phyloP scores from a whole-genome alignment of 768 basidiomycete genomes.

The Xanthoconium purpureum region DNA sequence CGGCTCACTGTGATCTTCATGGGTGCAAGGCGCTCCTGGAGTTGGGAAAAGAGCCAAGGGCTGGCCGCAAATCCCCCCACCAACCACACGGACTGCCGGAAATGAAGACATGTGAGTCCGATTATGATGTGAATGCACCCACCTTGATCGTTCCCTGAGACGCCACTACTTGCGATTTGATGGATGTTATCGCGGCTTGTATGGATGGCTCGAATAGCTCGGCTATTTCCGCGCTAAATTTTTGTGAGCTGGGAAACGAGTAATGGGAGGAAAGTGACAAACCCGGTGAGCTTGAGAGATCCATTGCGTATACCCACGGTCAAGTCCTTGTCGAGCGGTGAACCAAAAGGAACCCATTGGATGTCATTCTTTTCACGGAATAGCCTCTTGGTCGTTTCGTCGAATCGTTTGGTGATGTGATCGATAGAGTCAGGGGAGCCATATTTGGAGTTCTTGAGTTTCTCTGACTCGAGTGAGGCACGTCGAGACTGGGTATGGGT shows the following conservation, averaged over 20 bases:
- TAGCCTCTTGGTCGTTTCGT: conserved; percentile 78
- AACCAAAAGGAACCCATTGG: conserved; percentile 75
- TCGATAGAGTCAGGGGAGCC: conserved; percentile 69
- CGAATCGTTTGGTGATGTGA: conserved; percentile 76
- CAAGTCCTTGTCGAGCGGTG: conserved; percentile 71
- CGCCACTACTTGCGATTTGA: conserved; percentile 67
- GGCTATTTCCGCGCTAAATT: conserved; percentile 48
- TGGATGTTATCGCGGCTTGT: conserved; percentile 65
- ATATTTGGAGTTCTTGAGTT: conserved; percentile 70
- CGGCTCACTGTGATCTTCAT: conserved; percentile 62
- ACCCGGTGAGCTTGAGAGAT: conserved; percentile 71
- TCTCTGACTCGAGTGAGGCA: conserved; percentile 43
- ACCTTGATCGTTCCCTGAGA: conserved; percentile 69
- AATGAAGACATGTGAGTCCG: conserved; percentile 10
- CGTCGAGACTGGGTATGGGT: background rate
- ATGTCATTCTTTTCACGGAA: conserved; percentile 66
- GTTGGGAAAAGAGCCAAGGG: conserved; percentile 73
- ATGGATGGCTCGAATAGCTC: conserved; percentile 79
- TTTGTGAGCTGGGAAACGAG: conserved; percentile 1
- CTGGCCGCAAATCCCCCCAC: conserved; percentile 84
- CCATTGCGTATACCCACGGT: conserved; percentile 70
- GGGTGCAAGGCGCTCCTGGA: conserved; percentile 63
- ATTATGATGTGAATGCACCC: background rate
- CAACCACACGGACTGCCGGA: conserved; percentile 67
- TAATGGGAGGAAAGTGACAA: conserved; percentile 25